These are phyloP conservation scores for Triticum monococcum DNA, from an alignment of 176 grass and related monocot species.

Conservation along the genomic window DNA sequence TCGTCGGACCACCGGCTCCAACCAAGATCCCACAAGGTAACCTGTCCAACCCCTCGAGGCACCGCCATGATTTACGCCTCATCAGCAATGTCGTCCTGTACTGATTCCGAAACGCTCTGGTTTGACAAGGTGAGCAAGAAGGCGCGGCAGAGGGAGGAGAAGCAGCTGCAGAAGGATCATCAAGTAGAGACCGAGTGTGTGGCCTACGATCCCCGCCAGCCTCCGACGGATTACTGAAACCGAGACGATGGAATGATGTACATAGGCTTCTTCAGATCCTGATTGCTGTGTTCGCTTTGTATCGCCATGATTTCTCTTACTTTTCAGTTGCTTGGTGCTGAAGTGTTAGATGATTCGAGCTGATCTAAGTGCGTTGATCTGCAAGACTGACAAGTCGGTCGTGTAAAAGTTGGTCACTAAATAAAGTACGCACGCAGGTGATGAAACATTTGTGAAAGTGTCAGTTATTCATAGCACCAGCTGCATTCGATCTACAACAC, in stretches of 20 bases:
- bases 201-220: constrained; percentile 38
- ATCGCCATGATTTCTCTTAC: neutral
- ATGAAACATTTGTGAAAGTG: neutral
- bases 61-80: no score
- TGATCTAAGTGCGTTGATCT: neutral
- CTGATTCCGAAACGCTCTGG: neutral
- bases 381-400: neutral
- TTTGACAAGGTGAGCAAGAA: constrained; percentile 75
- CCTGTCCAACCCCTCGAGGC: neutral
- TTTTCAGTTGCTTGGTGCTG: neutral
- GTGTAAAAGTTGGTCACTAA: neutral
- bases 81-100: neutral
- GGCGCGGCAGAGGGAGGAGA: constrained; percentile 42
- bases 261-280: constrained; percentile 12
- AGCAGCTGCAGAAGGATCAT: constrained; percentile 28
- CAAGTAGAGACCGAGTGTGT: neutral
- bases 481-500: neutral
- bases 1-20: constrained; percentile 41
- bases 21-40: constrained; percentile 70
- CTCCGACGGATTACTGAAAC: constrained; percentile 59
- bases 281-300: neutral
- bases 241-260: neutral
- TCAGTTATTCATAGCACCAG: neutral
- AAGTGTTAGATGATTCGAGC: neutral
- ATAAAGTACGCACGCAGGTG: constrained; percentile 23